These are phyloP conservation scores for Talaromyces amestolkiae DNA, from an alignment of 2,329 filamentous ascomycete species.

Conservation along the genomic window DNA sequence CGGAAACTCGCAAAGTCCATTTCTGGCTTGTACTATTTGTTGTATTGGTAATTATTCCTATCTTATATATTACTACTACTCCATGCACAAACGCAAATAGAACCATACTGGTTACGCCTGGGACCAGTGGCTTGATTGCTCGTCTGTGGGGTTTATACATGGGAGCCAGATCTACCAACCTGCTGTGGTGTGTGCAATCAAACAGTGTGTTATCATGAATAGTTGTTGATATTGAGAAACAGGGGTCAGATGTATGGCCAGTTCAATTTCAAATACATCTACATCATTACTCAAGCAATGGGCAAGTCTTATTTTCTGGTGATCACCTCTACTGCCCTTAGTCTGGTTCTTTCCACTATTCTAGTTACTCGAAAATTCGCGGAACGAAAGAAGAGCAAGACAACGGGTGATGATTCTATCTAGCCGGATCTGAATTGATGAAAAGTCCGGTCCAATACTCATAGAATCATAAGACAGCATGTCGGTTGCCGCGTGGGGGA, in stretches of 20 bases:
- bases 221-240: background rate
- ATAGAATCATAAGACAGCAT: background rate
- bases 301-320: background rate
- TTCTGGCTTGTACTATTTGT: background rate
- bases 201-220: background rate
- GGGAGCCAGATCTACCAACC: constrained; percentile 28
- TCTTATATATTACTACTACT: background rate
- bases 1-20: background rate
- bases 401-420: background rate
- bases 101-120: background rate
- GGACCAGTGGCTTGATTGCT: background rate
- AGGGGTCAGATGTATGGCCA: background rate
- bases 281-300: constrained; percentile 11
- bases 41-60: background rate
- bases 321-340: background rate
- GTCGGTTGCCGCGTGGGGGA: background rate
- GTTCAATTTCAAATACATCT: constrained; percentile 17
- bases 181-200: background rate
- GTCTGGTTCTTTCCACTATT: background rate
- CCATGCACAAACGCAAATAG: background rate
- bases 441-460: background rate
- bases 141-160: constrained; percentile 38
- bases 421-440: background rate
- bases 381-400: background rate
- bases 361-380: background rate